Percentiles rank a stretch among this genome's conserved stretches.
These are phyloP conservation scores for Codiaeum variegatum DNA, from an alignment of 441 rosid species.

Conservation along the genomic window DNA sequence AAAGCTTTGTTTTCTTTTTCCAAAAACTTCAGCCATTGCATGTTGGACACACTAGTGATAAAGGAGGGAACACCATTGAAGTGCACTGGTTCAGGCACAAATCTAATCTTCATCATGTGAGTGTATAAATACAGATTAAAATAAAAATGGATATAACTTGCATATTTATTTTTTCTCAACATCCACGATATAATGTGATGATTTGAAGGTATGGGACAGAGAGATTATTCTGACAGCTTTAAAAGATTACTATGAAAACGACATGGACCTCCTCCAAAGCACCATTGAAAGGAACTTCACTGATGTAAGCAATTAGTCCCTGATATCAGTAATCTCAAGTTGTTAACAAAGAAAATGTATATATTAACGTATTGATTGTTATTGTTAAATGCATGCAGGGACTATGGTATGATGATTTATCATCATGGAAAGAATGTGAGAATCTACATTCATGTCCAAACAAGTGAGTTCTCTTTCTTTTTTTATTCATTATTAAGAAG, in stretches of 20 bases:
- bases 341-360: background rate
- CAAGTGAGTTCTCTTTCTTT: conserved; percentile 39
- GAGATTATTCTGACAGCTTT: conserved; percentile 78
- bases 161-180: too few relatives aligned
- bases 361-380: too few relatives aligned
- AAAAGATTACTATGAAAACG: conserved; percentile 61
- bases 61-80: conserved; percentile 80
- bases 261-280: conserved; percentile 65
- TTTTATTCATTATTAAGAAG: background rate
- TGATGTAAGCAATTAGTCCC: conserved; percentile 37
- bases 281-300: conserved; percentile 68
- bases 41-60: conserved; percentile 72
- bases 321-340: too few relatives aligned
- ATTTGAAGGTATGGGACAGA: conserved; percentile 84
- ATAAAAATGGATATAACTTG: too few relatives aligned
- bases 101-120: conserved; percentile 87
- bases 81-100: conserved; percentile 86
- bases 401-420: conserved; percentile 64
- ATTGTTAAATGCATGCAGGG: conserved; percentile 38
- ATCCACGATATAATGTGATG: background rate
- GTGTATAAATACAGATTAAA: conserved; percentile 14
- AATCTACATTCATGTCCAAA: conserved; percentile 60
- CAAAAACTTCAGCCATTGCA: conserved; percentile 65
- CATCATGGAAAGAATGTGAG: conserved; percentile 70
- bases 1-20: background rate